These are phyloP conservation scores for Pyrenophora seminiperda DNA, from an alignment of 2,329 filamentous ascomycete genomes.

Conservation along the genomic window DNA sequence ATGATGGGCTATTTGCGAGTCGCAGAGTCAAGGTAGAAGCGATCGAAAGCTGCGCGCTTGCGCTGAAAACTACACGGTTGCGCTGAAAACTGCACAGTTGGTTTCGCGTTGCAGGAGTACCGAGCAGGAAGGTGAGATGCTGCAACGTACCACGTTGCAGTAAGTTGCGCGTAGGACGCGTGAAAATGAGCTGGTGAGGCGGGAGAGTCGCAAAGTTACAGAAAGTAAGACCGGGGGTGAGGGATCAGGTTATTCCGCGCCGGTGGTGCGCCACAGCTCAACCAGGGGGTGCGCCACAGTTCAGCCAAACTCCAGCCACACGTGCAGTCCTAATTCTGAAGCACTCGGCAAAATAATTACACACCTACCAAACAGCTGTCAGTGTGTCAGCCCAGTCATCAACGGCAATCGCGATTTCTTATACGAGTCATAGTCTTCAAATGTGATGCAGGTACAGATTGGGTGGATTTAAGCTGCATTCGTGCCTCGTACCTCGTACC, in stretches of 20 bases:
- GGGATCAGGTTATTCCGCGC: constrained; percentile 14
- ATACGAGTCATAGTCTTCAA: too few relatives aligned
- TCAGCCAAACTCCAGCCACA: constrained; percentile 5
- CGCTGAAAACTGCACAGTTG: too few relatives aligned
- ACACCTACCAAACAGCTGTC: constrained; percentile 3
- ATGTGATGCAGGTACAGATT: neutral
- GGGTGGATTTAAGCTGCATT: neutral
- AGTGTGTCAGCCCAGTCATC: neutral
- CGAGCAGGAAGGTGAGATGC: constrained; percentile 4
- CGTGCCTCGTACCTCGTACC: neutral
- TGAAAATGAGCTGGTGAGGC: constrained; percentile 6
- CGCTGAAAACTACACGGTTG: too few relatives aligned
- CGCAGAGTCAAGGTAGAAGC: constrained; percentile 1
- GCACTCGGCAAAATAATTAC: constrained; percentile 19
- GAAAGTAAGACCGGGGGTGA: constrained; percentile 2
- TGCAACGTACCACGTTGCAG: neutral
- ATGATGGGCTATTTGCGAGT: constrained; percentile 12
- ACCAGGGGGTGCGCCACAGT: too few relatives aligned
- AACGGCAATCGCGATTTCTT: neutral
- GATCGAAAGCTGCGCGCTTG: neutral
- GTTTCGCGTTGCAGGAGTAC: too few relatives aligned
- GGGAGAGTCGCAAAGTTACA: constrained; percentile 17
- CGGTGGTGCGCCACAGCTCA: constrained; percentile 12
- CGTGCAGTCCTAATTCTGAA: constrained; percentile 11
- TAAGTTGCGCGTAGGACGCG: constrained; percentile 11